Evolutionary conservation across 345 rosid species (phyloP), one percentile per base, ranked within the genome.

Genomic region (Angophora floribunda): DNA sequence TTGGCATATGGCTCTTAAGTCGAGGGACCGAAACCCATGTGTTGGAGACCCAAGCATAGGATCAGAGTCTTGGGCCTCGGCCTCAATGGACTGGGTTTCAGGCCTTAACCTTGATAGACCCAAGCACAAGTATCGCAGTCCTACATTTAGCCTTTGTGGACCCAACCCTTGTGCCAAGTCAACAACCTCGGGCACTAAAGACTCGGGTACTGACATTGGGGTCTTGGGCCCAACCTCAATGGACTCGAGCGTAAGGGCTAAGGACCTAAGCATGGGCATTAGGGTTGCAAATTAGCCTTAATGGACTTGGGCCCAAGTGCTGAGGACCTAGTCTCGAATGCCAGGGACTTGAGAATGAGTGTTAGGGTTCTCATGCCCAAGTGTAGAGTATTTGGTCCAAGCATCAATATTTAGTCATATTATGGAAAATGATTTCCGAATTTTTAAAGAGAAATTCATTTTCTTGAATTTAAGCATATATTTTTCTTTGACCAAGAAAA

Each of bases 161-260:
- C 65, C 65, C 30, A 59, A 26, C 6, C 65, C 24, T 59, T 59
- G 30, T 55, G 61, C 12, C 22, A 55, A 12, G 61, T 26, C 28
- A 55, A 55, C 0, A 22, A 0, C 28, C 28, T 0, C 2, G 0
- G 1, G 28, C 24, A 2, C 0, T 55, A 2, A n/a, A 59, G 65
- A 59, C 26, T 13, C 0, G 0, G 3, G 14, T 59, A 26, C 2
- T 24, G 14, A 30, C 30, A 26, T 59, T 11, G 65, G 26, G 14
- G n/a, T 26, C 65, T 5, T 13, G 0, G 26, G 30, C 65, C 65
- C 0, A 59, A 0, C 15, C 30, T 59, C 24, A 7, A 26, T 26
- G 65, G 65, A 26, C 65, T 26, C 0, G 12, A 1, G 61, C 61
- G 8, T 22, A 12, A 6, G 28, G 61, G 13, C 1, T 0, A 2